Evolutionary conservation across 2,329 filamentous ascomycete species (phyloP).

Genomic region (Alternaria dauci): DNA sequence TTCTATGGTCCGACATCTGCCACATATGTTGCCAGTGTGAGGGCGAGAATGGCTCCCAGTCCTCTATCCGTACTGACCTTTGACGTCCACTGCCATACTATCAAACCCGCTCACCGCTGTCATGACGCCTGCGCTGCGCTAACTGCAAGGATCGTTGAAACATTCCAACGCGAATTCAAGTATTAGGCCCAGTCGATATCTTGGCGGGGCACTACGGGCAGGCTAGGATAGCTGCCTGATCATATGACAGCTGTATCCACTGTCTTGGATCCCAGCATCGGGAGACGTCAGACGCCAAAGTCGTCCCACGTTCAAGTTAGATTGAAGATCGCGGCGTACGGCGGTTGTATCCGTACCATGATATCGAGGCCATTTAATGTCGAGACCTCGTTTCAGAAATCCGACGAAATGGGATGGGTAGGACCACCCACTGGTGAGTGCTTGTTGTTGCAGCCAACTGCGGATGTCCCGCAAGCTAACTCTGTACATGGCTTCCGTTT

Average conservation of each 20-base stretch:
- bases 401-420: conserved; percentile 25
- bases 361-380: conserved; percentile 18
- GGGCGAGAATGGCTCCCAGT: conserved; percentile 1
- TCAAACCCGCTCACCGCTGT: conserved; percentile 17
- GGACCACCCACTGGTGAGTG: conserved; percentile 18
- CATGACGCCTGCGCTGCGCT: conserved; percentile 17
- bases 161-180: conserved; percentile 27
- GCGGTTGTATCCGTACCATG: conserved; percentile 16
- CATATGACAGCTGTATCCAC: conserved; percentile 46
- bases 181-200: conserved; percentile 26
- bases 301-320: conserved; percentile 19
- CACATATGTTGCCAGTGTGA: background rate
- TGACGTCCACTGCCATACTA: conserved; percentile 6
- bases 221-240: conserved; percentile 36
- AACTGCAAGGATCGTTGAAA: conserved; percentile 18
- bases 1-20: background rate
- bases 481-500: conserved; percentile 25
- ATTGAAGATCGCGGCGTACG: conserved; percentile 16
- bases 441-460: conserved; percentile 22
- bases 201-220: conserved; percentile 35
- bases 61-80: conserved; percentile 1
- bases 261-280: conserved; percentile 33
- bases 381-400: conserved; percentile 40
- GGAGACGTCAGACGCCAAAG: conserved; percentile 26
- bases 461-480: conserved; percentile 15